Evolutionary conservation across 176 grass and related monocot genomes (phyloP).

Genomic region (Melocanna baccifera): DNA sequence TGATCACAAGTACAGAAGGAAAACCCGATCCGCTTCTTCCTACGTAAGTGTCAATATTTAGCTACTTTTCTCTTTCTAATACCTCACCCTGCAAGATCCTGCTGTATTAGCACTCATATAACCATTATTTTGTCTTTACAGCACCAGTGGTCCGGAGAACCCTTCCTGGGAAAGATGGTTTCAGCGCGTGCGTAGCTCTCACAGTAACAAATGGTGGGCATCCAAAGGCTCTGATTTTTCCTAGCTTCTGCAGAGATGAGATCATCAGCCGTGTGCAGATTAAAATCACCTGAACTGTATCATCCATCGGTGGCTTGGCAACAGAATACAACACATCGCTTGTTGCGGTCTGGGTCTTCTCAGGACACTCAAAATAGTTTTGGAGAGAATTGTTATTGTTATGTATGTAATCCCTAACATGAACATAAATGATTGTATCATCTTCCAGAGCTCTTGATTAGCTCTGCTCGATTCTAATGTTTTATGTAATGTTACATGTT

Average conservation of each 20-base stretch:
- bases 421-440: constrained; percentile 6
- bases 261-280: constrained; percentile 34
- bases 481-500: background rate
- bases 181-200: constrained; percentile 79
- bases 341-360: background rate
- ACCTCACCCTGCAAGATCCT: background rate
- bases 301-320: constrained; percentile 26
- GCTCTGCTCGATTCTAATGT: background rate
- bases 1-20: constrained; percentile 72
- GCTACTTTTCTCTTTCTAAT: background rate
- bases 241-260: constrained; percentile 31
- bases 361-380: constrained; percentile 4
- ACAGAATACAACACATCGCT: background rate
- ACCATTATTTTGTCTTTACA: constrained; percentile 34
- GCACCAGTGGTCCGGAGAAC: constrained; percentile 79
- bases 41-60: constrained; percentile 46
- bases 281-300: background rate
- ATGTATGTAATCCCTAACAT: constrained; percentile 61
- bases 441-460: background rate
- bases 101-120: background rate
- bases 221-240: constrained; percentile 74
- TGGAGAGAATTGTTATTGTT: constrained; percentile 26
- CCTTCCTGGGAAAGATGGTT: constrained; percentile 95
- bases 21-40: constrained; percentile 87
- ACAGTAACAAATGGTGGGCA: constrained; percentile 86